phyloP scores from a whole-genome alignment of 805 yeast genomes.

The Phaffomyces thermotolerans region DNA sequence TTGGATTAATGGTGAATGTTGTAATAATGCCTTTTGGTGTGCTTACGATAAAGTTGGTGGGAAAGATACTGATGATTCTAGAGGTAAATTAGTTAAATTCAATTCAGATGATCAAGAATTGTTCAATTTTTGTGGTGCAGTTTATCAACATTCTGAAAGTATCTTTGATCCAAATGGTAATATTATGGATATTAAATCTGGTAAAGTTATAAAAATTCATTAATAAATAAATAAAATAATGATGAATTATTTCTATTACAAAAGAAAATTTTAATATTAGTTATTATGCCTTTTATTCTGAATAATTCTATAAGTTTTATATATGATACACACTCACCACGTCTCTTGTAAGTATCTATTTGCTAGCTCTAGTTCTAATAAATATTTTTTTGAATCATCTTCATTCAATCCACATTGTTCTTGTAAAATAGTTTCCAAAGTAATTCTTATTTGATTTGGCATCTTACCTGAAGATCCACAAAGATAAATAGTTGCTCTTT shows the following conservation, averaged over 20 bases:
- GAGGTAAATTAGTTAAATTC: slow-evolving; percentile 19
- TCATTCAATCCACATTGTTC: slow-evolving; percentile 36
- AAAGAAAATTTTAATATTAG: too few relatives aligned
- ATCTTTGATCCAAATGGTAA: neutral
- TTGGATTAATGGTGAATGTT: slow-evolving; percentile 43
- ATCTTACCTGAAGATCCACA: slow-evolving; percentile 94
- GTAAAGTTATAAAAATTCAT: neutral
- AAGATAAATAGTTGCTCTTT: slow-evolving; percentile 60
- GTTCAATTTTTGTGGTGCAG: slow-evolving; percentile 25
- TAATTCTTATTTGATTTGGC: slow-evolving; percentile 86
- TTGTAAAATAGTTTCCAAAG: slow-evolving; percentile 55
- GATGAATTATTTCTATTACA: too few relatives aligned
- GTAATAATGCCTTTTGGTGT: slow-evolving; percentile 49
- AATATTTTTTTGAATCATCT: slow-evolving; percentile 41
- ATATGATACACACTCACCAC: slow-evolving; percentile 47
- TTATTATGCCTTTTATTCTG: too few relatives aligned
- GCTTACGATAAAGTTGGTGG: slow-evolving; percentile 48
- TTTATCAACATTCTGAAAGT: neutral
- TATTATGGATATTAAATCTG: neutral
- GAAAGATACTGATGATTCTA: slow-evolving; percentile 9
- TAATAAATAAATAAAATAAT: neutral
- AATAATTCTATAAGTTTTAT: neutral
- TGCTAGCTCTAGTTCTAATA: slow-evolving; percentile 51
- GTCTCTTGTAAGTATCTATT: slow-evolving; percentile 81
- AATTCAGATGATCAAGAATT: slow-evolving; percentile 19